Evolutionary conservation across 2,329 filamentous ascomycete genomes (phyloP).

Genomic region (Penicillium digitatum): DNA sequence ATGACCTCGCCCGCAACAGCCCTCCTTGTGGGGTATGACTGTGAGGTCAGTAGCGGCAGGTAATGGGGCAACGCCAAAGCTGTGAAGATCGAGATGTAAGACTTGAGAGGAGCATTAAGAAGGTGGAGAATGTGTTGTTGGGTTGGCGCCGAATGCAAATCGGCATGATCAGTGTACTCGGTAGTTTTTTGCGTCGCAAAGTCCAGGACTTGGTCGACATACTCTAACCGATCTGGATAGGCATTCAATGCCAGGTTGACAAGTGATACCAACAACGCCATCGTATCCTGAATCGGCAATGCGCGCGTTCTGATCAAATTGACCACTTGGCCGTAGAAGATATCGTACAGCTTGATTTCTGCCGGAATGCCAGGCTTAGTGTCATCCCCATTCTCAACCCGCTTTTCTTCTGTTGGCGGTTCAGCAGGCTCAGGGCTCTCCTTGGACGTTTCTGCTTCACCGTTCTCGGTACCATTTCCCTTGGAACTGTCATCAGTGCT

Average conservation of each 20-base stretch:
- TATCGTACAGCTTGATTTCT: conserved; percentile 87
- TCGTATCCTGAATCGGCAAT: conserved; percentile 89
- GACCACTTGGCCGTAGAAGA: conserved; percentile 95
- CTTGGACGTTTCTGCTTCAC: conserved; percentile 33
- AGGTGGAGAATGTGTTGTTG: conserved; percentile 87
- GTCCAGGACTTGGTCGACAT: conserved; percentile 87
- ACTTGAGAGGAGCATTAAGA: conserved; percentile 82
- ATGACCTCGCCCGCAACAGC: conserved; percentile 88
- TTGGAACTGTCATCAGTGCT: conserved; percentile 30
- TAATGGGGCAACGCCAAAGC: conserved; percentile 88
- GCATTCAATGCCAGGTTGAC: conserved; percentile 93
- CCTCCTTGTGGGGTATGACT: conserved; percentile 87
- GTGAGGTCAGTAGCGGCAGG: conserved; percentile 80
- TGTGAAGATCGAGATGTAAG: conserved; percentile 94
- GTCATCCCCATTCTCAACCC: conserved; percentile 31
- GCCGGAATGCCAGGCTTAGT: conserved; percentile 45
- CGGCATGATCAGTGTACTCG: conserved; percentile 90
- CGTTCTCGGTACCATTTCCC: conserved; percentile 35
- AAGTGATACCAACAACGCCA: conserved; percentile 88
- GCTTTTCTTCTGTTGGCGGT: conserved; percentile 29
- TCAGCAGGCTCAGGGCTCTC: conserved; percentile 25
- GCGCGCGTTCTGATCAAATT: conserved; percentile 88
- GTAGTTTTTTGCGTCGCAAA: conserved; percentile 83
- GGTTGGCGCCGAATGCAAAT: conserved; percentile 79
- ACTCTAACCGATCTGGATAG: conserved; percentile 87